Evolutionary conservation across 805 yeast species (phyloP), one percentile per base, ranked within the genome.

Genomic region (Candida vartiovaarae): DNA sequence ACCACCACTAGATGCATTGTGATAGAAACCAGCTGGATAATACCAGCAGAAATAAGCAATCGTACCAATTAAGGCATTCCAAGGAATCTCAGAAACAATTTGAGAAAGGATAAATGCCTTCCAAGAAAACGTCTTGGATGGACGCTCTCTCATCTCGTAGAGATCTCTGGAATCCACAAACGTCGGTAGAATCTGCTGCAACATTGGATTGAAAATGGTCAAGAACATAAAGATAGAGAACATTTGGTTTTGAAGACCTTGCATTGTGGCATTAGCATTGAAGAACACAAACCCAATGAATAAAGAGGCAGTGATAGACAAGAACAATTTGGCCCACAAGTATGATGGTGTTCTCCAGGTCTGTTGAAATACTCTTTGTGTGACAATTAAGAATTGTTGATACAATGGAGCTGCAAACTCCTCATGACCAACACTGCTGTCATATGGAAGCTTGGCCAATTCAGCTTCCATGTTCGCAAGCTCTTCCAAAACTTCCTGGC

Each of bases 241-340:
- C 88, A 84, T 80, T 67, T 83, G 93, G 63, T 86, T 85, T 62
- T 88, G 95, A 55, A 86, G 61, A 58, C 86, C 81, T 64, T 78
- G 91, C 38, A 74, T 57, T 3, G 86, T 71, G 20, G 68, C 72
- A 45, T 70, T 68, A 25, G 91, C 84, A 47, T 79, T 80, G 70
- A 76, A 85, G 63, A 82, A 81, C 4, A 88, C 74, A 63, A 83
- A 83, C 41, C 89, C 89, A 58, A 80, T 79, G 67, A 83, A 82
- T 32, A 84, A 53, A n/a, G 81, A 68, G 37, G 84, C 64, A 37
- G 73, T 61, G 20, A 74, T 58, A 24, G 80, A 71, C 60, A 85
- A 68, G 46, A 67, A 63, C 41, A 72, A 53, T 69, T 76, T 83
- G 53, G 74, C 75, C 80, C 79, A 81, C 52, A 75, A 71, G 59